Evolutionary conservation across 2,329 filamentous ascomycete species (phyloP), one percentile per base, ranked within the genome.

Genomic region (Metarhizium humberi): DNA sequence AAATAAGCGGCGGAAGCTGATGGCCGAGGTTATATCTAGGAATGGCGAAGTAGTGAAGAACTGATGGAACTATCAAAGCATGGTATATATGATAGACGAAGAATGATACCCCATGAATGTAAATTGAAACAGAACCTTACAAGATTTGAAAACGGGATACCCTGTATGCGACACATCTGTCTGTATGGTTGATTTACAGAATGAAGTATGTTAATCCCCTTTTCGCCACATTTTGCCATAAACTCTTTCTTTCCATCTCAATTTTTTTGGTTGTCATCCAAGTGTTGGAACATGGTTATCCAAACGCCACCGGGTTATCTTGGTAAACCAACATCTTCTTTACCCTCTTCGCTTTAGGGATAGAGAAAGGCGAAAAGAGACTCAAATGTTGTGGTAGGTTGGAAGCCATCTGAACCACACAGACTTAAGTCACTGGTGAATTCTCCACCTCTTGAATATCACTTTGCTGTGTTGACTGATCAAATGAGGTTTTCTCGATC

Each of bases 1-100:
- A 55, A 91, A 90, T 61, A 96, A 92, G 73, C 77, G 86, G 61
- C 78, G 88, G 58, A 95, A 88, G 66, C 64, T 90, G 62, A 84
- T 66, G 1, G 61, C 68, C n/a, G 59, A 52, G 32, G 53, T 34
- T 14, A 40, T 51, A 10, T 55, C 56, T 46, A 50, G 56, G 25
- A 54, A 50, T 6, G 53, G 49, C 43, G 55, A 54, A 50, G 50
- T 53, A 40, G 42, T 55, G 20, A 56, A 38, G 40, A 40, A 54
- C 20, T 56, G 43, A 47, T 47, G 20, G 29, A 30, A 14, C 6
- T 18, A n/a, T 30, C 25, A 13, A 30, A 6, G 7, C 4, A 10
- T 14, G 8, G 25, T 13, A 30, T 16, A 6, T 46, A 46, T 32
- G 34, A 36, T 36, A 32, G 14, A 51, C 10, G 45, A 56, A 34